Evolutionary conservation across 2,329 filamentous ascomycete genomes (phyloP).

Genomic region (Diplodia mutila): DNA sequence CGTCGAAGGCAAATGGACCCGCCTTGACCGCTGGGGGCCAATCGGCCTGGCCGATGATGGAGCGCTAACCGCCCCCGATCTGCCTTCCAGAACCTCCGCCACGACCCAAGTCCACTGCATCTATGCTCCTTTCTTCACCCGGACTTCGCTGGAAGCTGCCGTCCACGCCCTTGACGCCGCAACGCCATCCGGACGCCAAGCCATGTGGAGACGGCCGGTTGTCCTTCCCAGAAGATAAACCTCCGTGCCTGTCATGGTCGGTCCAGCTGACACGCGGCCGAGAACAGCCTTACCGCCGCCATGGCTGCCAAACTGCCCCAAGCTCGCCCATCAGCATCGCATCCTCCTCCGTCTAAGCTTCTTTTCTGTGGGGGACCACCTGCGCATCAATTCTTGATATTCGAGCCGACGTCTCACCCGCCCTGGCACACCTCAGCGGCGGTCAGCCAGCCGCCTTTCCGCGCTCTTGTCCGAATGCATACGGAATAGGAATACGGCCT

Average conservation of each 20-base stretch:
- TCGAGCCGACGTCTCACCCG: not conserved
- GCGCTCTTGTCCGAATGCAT: not conserved
- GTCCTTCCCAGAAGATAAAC: constrained; percentile 3
- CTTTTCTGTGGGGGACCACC: not conserved
- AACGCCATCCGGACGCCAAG: not conserved
- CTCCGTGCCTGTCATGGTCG: not conserved
- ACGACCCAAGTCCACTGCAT: not conserved
- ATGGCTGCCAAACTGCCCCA: no score
- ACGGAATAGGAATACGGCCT: constrained; percentile 17
- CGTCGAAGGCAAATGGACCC: constrained; percentile 17
- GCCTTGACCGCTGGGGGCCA: not conserved
- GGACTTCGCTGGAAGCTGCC: not conserved
- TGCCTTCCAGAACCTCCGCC: constrained; percentile 5
- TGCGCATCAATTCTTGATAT: not conserved
- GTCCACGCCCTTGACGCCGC: not conserved
- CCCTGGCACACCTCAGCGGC: not conserved
- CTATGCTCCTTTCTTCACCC: not conserved
- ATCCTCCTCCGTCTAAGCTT: not conserved
- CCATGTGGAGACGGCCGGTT: constrained; percentile 4
- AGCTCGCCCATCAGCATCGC: not conserved
- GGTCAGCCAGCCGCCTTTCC: not conserved
- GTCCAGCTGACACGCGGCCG: constrained; percentile 6
- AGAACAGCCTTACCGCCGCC: constrained; percentile 1
- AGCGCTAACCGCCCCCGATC: constrained; percentile 1
- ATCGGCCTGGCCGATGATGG: constrained; percentile 5